A percentile compares a stretch with the other conserved stretches of the same genome.
Conservation (phyloP, 805 yeast species). For the Sugiyamaella qingdaonensis region DNA sequence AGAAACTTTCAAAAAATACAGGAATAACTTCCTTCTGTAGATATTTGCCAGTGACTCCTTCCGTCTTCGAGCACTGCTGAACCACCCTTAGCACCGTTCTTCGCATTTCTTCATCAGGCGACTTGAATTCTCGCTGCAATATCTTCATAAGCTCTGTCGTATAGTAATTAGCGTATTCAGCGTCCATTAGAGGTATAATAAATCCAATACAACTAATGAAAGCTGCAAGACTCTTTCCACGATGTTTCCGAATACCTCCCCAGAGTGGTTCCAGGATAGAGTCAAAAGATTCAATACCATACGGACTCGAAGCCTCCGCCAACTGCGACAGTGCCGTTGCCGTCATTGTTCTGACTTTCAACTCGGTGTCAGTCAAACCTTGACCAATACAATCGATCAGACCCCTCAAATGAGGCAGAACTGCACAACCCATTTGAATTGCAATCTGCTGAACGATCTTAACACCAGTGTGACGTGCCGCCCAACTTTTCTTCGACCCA, state of each 20-base stretch:
- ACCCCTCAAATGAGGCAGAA: constrained; percentile 67
- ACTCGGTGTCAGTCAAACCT: constrained; percentile 62
- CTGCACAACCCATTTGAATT: constrained; percentile 59
- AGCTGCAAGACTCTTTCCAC: constrained; percentile 75
- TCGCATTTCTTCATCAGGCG: constrained; percentile 88
- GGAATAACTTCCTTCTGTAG: constrained; percentile 50
- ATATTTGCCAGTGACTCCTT: constrained; percentile 48
- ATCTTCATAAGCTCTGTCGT: constrained; percentile 68
- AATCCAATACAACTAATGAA: constrained; percentile 74
- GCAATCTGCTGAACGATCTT: constrained; percentile 75
- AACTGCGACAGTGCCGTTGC: constrained; percentile 68
- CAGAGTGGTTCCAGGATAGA: constrained; percentile 68
- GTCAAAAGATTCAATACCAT: constrained; percentile 87
- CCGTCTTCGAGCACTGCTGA: constrained; percentile 59
- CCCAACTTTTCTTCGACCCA: constrained; percentile 70
- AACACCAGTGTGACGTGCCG: constrained; percentile 78
- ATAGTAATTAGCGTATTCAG: constrained; percentile 73
- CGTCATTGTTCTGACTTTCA: constrained; percentile 61
- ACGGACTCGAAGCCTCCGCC: constrained; percentile 80
- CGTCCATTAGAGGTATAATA: constrained; percentile 80
- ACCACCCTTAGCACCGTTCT: constrained; percentile 65
- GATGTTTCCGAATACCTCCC: constrained; percentile 68
- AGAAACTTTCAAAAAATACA: constrained; percentile 64
- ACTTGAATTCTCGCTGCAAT: constrained; percentile 63
- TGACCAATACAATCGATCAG: constrained; percentile 58